Base-by-base conservation (phyloP, 805 yeast species). In the Hanseniaspora osmophila region DNA sequence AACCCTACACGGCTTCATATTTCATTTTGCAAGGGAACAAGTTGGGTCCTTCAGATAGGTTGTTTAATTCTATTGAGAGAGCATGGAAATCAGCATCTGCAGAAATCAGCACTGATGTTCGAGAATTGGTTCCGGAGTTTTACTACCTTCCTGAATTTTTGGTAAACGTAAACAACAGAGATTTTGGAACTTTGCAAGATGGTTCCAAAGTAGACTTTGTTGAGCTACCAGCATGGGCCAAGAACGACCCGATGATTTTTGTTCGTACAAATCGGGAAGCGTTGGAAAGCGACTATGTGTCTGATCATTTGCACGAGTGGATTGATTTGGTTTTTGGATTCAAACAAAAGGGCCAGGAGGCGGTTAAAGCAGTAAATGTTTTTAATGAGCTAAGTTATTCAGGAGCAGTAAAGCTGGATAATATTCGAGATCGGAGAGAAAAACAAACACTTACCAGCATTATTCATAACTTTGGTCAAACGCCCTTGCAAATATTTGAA, bases 401-500 rank as follows among this genome's bases (percentile, higher is more conserved):
- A 45, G 95, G 95, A 2, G 84, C 88, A 0, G 78, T 84, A 16
- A 77, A 86, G 57, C 63, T 86, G 45, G 94, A 84, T 49, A 70
- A 69, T 18, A 80, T 86, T 47, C 69, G 74, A 48, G 88, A 85
- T 56, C 85, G 78, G 33, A 69, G 73, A 49, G 94, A 86, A 60
- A 71, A 79, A 51, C 68, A 77, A 35, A 90, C 94, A 1, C 70
- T 82, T 2, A 81, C 85, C 18, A 88, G 94, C 1, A 82, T 83
- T 53, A 86, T 86, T 44, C 92, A 87, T 57, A 86, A 86, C 60
- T 86, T 86, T 68, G 96, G 96, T 0, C 96, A 86, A 57, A 86
- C 94, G 0, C 96, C 96, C 1, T 56, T 73, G 42, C 84, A 81
- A 52, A 64, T 87, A 10, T 84, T 87, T 53, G 66, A 64, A 15